Evolutionary conservation across 2,329 filamentous ascomycete genomes (phyloP), one percentile per base, ranked within the genome.

Genomic region (Ophiostoma sp.): DNA sequence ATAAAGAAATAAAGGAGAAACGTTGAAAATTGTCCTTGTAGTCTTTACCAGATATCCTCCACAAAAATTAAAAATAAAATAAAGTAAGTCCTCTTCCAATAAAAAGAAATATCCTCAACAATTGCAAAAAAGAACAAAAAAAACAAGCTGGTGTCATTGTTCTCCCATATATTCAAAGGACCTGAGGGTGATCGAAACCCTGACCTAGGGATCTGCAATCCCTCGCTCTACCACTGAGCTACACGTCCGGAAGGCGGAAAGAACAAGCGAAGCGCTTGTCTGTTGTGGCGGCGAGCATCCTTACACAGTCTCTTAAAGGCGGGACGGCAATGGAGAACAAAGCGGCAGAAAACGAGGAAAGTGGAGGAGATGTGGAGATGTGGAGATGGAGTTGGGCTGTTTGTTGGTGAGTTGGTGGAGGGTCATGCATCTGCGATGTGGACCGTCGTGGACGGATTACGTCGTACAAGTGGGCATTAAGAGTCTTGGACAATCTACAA

Each of bases 141-240:
- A 73, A 45, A 42, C n/a, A 45, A 7, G 25, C 42, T 50, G 2
- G 42, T 3, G 7, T 45, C 42, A 2, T 22, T 45, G 36, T 61
- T 39, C 57, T 22, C 9, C 57, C 57, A n/a, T n/a, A n/a, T n/a
- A n/a, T n/a, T 64, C 42, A 68, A 22, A 73, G 72, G 72, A 42
- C 72, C 72, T 50, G 72, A 50, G 72, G 72, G 72, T 73, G 50
- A 52, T 73, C 72, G 72, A 73, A 73, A 73, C 66, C 72, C 72
- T 50, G 68, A 70, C 66, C 68, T 73, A 73, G 72, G 72, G 72
- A 73, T 70, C 72, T 73, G 72, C 72, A 73, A 73, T 73, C 72
- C 72, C 72, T 73, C 72, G 72, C 72, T 73, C 72, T 73, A 70
- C 72, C 72, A 73, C 72, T 73, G 72, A 70, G 68, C 68, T 70